A percentile compares a stretch with the other conserved stretches of the same genome.
Conservation (phyloP, 1,284 basidiomycete genomes). For the Pascua sp. region DNA sequence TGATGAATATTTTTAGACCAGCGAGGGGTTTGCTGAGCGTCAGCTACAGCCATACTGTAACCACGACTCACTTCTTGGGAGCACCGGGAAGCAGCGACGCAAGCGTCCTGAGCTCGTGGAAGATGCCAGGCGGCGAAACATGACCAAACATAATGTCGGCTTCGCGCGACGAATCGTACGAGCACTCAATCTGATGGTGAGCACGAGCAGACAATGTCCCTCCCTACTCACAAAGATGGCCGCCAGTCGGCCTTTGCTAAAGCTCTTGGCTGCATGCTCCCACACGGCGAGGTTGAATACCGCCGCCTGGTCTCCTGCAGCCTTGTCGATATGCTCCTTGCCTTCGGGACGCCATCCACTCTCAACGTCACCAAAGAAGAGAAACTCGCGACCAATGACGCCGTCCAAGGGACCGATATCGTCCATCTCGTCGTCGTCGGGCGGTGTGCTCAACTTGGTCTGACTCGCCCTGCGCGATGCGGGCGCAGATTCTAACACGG, state of each 20-base stretch:
- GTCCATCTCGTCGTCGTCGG: conserved; percentile 1
- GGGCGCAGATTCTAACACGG: conserved; percentile 8
- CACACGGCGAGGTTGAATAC: conserved; percentile 36
- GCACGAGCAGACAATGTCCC: neutral
- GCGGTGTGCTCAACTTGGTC: neutral
- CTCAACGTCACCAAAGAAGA: conserved; percentile 49
- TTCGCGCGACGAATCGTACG: conserved; percentile 41
- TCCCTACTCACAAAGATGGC: conserved; percentile 43
- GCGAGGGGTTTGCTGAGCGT: conserved; percentile 25
- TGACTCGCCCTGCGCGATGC: conserved; percentile 4
- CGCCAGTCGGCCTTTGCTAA: conserved; percentile 30
- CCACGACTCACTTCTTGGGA: neutral
- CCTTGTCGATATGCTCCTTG: conserved; percentile 19
- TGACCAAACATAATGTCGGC: conserved; percentile 46
- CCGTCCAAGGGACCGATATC: neutral
- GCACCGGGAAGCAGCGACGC: conserved; percentile 21
- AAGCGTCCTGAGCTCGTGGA: conserved; percentile 38
- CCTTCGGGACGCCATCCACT: conserved; percentile 22
- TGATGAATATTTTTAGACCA: conserved; percentile 41
- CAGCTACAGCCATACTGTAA: neutral
- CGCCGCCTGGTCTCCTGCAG: conserved; percentile 13
- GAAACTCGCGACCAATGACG: conserved; percentile 28
- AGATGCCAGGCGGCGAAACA: conserved; percentile 38
- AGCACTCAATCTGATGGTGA: conserved; percentile 46
- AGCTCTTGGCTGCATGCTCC: conserved; percentile 38